Percentiles rank a stretch among this genome's conserved stretches.
These are phyloP conservation scores for Tetrapisispora fleetii DNA, from an alignment of 805 yeast genomes.

Conservation along the genomic window DNA sequence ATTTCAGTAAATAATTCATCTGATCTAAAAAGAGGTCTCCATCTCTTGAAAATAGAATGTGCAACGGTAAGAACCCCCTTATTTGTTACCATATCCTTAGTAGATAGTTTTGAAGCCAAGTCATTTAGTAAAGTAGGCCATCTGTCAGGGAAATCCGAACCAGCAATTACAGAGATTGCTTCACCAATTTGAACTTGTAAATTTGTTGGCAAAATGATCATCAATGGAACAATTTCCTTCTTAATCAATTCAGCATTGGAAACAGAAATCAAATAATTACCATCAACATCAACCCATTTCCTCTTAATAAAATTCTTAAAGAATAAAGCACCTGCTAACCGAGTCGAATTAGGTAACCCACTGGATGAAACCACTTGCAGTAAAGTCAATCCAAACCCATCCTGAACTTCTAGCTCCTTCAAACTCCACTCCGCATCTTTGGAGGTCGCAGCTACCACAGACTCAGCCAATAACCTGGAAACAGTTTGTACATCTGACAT, in stretches of 20 bases:
- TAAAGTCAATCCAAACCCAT: slow-evolving; percentile 68
- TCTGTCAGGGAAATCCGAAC: slow-evolving; percentile 84
- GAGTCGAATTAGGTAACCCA: slow-evolving; percentile 41
- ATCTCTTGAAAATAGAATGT: slow-evolving; percentile 89
- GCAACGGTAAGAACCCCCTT: slow-evolving; percentile 86
- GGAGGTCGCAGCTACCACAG: slow-evolving; percentile 54
- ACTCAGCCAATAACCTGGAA: slow-evolving; percentile 47
- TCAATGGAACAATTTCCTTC: slow-evolving; percentile 67
- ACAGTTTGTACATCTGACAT: slow-evolving; percentile 44
- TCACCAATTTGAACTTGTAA: slow-evolving; percentile 93
- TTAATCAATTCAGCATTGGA: slow-evolving; percentile 63
- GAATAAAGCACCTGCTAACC: slow-evolving; percentile 83
- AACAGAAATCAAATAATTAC: slow-evolving; percentile 52
- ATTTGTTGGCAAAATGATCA: slow-evolving; percentile 72
- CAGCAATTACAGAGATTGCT: slow-evolving; percentile 85
- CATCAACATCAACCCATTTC: slow-evolving; percentile 86
- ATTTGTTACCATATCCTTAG: slow-evolving; percentile 59
- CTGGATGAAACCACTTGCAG: slow-evolving; percentile 67
- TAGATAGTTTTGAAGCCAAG: slow-evolving; percentile 54
- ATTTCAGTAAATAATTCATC: slow-evolving; percentile 86
- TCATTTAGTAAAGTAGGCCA: slow-evolving; percentile 77
- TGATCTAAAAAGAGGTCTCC: slow-evolving; percentile 91
- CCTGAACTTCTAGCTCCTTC: slow-evolving; percentile 48
- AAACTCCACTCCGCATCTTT: slow-evolving; percentile 59
- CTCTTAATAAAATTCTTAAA: slow-evolving; percentile 81